Conservation (phyloP, 2,329 filamentous ascomycete genomes). For the Neofusicoccum kwambonambiense region DNA sequence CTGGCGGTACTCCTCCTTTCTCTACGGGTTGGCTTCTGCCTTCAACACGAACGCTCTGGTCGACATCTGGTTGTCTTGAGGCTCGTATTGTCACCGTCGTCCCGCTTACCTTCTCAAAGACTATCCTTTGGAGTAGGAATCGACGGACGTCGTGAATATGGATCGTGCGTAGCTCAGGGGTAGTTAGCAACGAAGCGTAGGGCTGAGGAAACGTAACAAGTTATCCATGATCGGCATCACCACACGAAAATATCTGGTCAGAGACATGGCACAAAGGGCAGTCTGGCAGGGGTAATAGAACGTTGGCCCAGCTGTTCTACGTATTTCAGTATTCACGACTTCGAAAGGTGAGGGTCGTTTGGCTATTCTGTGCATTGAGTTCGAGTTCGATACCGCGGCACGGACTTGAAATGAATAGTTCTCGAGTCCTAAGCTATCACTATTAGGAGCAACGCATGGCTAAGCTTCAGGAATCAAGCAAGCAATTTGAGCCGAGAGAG, state of each 20-base stretch:
- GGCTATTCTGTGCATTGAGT: no score
- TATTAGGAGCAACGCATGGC: no score
- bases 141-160: not conserved
- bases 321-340: no score
- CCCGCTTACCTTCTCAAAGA: not conserved
- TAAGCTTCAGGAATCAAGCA: not conserved
- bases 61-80: not conserved
- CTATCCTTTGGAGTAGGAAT: not conserved
- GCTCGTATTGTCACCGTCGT: not conserved
- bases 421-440: no score
- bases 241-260: not conserved
- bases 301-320: no score
- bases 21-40: not conserved
- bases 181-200: not conserved
- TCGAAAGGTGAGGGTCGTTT: no score
- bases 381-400: no score
- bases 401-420: no score
- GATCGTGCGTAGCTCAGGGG: not conserved
- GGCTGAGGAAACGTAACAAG: not conserved
- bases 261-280: no score
- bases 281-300: no score
- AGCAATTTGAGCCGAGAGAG: not conserved
- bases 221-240: not conserved
- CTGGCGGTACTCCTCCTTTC: not conserved
- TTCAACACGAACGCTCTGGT: constrained; percentile 1